phyloP scores from a whole-genome alignment of 805 yeast genomes.

The Blastobotrys terrestris region DNA sequence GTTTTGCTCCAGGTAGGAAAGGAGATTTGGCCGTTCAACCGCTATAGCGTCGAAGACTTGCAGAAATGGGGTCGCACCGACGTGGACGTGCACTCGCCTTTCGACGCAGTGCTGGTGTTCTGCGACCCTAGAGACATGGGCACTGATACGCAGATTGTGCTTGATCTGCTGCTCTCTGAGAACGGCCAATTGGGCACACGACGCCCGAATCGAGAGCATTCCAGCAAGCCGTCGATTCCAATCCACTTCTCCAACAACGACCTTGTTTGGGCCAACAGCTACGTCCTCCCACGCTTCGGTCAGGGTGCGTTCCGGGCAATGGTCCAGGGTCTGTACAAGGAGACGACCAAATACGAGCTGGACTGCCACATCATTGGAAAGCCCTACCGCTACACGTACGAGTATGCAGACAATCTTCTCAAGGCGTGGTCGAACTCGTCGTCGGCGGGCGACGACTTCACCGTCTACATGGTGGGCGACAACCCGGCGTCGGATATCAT shows the following conservation, averaged over 20 bases:
- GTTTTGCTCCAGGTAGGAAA: conserved; percentile 47
- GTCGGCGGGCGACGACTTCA: not conserved
- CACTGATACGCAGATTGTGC: conserved; percentile 70
- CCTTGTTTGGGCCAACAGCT: conserved; percentile 83
- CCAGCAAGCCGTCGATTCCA: conserved; percentile 52
- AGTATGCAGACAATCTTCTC: conserved; percentile 71
- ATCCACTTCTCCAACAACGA: conserved; percentile 79
- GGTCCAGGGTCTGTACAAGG: conserved; percentile 53
- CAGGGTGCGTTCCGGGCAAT: conserved; percentile 79
- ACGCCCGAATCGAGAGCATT: conserved; percentile 26
- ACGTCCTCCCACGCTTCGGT: conserved; percentile 72
- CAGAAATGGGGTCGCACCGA: conserved; percentile 37
- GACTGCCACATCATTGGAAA: conserved; percentile 67
- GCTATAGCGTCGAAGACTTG: conserved; percentile 42
- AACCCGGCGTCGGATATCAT: conserved; percentile 89
- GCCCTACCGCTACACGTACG: conserved; percentile 73
- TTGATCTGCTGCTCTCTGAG: conserved; percentile 62
- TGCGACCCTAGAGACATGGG: conserved; percentile 89
- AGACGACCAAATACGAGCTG: conserved; percentile 47
- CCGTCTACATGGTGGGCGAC: conserved; percentile 91
- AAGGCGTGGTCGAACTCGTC: conserved; percentile 35
- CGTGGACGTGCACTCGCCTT: conserved; percentile 30
- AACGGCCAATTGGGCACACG: conserved; percentile 60
- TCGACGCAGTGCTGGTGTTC: conserved; percentile 77
- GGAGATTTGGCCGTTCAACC: conserved; percentile 63